Conservation (phyloP, 805 yeast species). For the Pichia insulana region DNA sequence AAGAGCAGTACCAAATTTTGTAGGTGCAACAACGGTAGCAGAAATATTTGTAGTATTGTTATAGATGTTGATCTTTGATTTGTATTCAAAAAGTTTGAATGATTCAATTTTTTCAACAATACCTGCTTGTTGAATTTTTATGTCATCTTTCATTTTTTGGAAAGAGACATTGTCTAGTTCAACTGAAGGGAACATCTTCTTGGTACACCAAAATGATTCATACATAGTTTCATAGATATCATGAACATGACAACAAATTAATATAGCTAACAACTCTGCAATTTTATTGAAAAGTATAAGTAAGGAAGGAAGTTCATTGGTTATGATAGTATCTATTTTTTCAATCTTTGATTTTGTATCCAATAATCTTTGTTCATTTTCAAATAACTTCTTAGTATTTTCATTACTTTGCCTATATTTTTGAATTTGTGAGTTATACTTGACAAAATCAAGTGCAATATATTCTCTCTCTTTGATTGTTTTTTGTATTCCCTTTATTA, state of each 20-base stretch:
- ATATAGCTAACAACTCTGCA: constrained; percentile 26
- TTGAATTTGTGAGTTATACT: constrained; percentile 14
- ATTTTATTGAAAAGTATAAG: constrained; percentile 27
- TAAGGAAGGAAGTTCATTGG: constrained; percentile 39
- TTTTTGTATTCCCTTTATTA: constrained; percentile 17
- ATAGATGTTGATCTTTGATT: constrained; percentile 9
- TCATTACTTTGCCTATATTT: constrained; percentile 25
- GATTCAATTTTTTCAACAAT: constrained; percentile 1
- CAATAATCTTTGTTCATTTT: constrained; percentile 25
- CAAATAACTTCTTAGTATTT: constrained; percentile 29
- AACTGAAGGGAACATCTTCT: constrained; percentile 8
- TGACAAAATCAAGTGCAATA: constrained; percentile 17
- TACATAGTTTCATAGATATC: constrained; percentile 25
- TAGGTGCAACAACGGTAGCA: constrained; percentile 14
- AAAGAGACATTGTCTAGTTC: constrained; percentile 1
- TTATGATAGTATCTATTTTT: constrained; percentile 30
- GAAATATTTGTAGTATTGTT: constrained; percentile 4
- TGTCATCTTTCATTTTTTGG: not conserved
- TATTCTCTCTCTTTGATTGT: constrained; percentile 20
- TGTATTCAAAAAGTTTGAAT: constrained; percentile 1
- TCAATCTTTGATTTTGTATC: constrained; percentile 31
- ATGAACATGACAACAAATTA: constrained; percentile 31
- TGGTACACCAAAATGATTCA: constrained; percentile 2
- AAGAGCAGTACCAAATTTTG: constrained; percentile 28
- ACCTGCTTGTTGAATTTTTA: not conserved